Base-by-base conservation (phyloP, 495 filamentous ascomycete genomes). In the Neurospora sp. region DNA sequence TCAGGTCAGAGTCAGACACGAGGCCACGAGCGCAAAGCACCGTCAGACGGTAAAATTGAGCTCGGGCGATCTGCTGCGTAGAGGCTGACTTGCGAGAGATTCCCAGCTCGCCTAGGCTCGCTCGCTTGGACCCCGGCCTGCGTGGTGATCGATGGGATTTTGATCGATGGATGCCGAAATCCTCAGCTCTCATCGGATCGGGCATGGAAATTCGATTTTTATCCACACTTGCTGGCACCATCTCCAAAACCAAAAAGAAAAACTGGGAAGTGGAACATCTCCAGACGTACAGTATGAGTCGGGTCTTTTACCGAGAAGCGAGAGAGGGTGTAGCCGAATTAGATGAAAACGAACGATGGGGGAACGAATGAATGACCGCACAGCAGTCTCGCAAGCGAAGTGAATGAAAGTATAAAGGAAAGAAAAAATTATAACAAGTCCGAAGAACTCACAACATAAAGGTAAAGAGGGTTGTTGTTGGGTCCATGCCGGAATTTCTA, bases 381-480 rank as follows among this genome's bases (percentile, higher is more conserved):
- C 54, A 37, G 54, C 54, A 66, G 54, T 66, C 54, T 66, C 71
- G 66, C 40, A 71, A 80, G 48, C 75, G 73, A 74, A 73, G 69
- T 18, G 23, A 48, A 12, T 69, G 82, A 35, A 73, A 76, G 69
- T 71, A n/a, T 69, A 73, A 31, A 69, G 72, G 83, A 82, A 78
- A 87, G 83, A 88, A 76, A 77, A 75, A 85, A 74, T 76, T 71
- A 66, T 69, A 54, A 59, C 44, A 73, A 39, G 72, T 76, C 20
- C 39, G 18, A 74, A 73, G 46, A 75, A 89, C 89, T 89, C 84
- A 92, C 91, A 93, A 80, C 82, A 91, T 84, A 76, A 92, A 92
- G 72, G 91, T 92, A 83, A 92, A 89, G 78, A 93, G 87, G 31
- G 90, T 91, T n/a, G 89, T 92, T n/a, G 87, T 90, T 48, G 83